Evolutionary conservation across 192 early-diverging fungal species (phyloP), one percentile per base, ranked within the genome.

Genomic region (Tieghemiomyces parasiticus): DNA sequence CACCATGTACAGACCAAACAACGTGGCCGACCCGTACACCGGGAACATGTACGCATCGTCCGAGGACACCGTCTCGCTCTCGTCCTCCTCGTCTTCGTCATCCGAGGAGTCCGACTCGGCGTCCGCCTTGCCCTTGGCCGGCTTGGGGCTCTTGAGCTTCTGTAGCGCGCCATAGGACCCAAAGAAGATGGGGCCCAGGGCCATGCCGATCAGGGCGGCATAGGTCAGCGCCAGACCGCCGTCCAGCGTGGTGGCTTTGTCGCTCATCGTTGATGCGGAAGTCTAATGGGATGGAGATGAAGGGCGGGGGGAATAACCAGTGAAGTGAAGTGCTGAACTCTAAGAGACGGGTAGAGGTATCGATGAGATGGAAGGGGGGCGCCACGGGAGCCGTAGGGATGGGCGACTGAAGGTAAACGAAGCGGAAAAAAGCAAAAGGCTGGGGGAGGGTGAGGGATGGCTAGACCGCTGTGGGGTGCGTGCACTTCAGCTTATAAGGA

Each of bases 21-120:
- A 69, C 4, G 81, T 83, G 10, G 67, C 71, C 12, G 92, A 95
- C 24, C 93, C 94, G 61, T 92, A 82, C 22, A 97, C 61, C 3
- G 94, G 94, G 65, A 95, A 93, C 87, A 84, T 81, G 61, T 91
- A 88, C 26, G 94, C 94, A 65, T 97, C 94, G 60, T 86, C 78
- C 1, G 89, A 63, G 12, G 85, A 80, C 61, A 97, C 84, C 48
- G 82, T 82, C 59, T 97, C 94, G 49, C 76, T 81, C 14, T 86
- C 82, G 19, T 83, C 81, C 10, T 74, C 74, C 30, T 79, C 77
- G 24, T 25, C 26, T 52, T 52, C 50, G 25, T 81, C 80, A 56
- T 81, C 76, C 38, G 80, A 82, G n/a, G 75, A 77, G 56, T 85
- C 81, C 0, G 81, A 80, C 47, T 65, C 67, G 42, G 46, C 55